Percentiles rank a stretch among this genome's conserved stretches.
phyloP scores from a whole-genome alignment of 768 basidiomycete species.

The Leccinellum rugosiceps region DNA sequence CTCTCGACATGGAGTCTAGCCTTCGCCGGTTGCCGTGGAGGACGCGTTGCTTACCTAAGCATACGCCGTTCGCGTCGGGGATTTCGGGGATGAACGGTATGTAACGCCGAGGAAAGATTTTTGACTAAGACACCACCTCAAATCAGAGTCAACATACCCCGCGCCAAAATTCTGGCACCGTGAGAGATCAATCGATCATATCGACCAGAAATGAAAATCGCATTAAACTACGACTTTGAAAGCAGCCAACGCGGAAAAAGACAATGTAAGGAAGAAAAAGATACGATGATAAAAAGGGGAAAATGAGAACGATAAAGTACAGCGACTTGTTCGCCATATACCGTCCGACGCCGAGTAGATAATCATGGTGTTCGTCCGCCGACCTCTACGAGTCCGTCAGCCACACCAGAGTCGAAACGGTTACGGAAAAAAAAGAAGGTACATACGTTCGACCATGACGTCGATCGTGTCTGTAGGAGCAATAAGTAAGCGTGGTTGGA shows the following conservation, averaged over 20 bases:
- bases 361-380: neutral
- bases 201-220: neutral
- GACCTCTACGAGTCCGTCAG: neutral
- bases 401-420: neutral
- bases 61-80: too few species aligned
- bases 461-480: slow-evolving; percentile 75
- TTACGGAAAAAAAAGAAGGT: slow-evolving; percentile 21
- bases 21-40: too few species aligned
- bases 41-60: too few species aligned
- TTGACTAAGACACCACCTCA: too few species aligned
- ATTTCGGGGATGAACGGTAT: too few species aligned
- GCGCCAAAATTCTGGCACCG: neutral
- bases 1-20: too few species aligned
- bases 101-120: too few species aligned
- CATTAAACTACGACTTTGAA: neutral
- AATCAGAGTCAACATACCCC: too few species aligned
- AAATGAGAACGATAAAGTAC: neutral
- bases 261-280: neutral
- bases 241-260: neutral
- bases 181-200: neutral
- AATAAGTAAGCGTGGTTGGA: neutral
- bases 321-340: neutral
- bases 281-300: neutral
- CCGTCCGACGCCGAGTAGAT: neutral
- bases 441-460: slow-evolving; percentile 90